Evolutionary conservation across 257 asterid species (phyloP).

Genomic region (Buddleja alternifolia): DNA sequence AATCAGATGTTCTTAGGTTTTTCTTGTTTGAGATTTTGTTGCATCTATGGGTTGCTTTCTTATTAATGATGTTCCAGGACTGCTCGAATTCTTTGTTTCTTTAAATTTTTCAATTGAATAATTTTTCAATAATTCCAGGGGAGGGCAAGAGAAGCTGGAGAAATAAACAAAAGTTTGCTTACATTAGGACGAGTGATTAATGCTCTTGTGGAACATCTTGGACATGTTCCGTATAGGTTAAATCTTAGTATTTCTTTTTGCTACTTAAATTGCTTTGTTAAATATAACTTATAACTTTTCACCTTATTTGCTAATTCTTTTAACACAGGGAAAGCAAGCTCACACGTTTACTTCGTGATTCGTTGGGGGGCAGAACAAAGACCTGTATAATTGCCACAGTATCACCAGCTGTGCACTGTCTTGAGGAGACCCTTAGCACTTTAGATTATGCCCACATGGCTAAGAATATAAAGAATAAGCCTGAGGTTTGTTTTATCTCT

Average conservation of each 20-base stretch:
- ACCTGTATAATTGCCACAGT: slow-evolving; percentile 87
- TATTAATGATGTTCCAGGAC: neutral
- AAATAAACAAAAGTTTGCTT: slow-evolving; percentile 83
- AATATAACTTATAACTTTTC: neutral
- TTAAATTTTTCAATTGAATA: too few species aligned
- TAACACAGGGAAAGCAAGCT: slow-evolving; percentile 79
- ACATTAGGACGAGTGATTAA: slow-evolving; percentile 83
- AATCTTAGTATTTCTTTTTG: neutral
- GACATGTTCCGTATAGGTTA: slow-evolving; percentile 83
- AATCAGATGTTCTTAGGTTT: neutral
- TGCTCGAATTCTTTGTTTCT: neutral
- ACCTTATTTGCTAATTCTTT: slow-evolving; percentile 5
- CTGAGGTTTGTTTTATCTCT: slow-evolving; percentile 54
- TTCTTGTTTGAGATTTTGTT: neutral
- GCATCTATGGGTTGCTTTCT: neutral
- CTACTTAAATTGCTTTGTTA: neutral
- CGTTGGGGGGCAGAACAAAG: slow-evolving; percentile 86
- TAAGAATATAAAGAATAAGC: slow-evolving; percentile 78
- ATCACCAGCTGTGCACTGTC: slow-evolving; percentile 89
- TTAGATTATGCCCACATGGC: slow-evolving; percentile 90
- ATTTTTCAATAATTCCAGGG: slow-evolving; percentile 43
- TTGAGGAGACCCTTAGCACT: slow-evolving; percentile 85
- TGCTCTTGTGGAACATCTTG: slow-evolving; percentile 89
- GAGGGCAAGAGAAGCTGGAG: slow-evolving; percentile 92
- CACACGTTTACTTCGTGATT: slow-evolving; percentile 81